phyloP scores from a whole-genome alignment of 2,329 filamentous ascomycete species.

The Aureobasidium leucospermi region DNA sequence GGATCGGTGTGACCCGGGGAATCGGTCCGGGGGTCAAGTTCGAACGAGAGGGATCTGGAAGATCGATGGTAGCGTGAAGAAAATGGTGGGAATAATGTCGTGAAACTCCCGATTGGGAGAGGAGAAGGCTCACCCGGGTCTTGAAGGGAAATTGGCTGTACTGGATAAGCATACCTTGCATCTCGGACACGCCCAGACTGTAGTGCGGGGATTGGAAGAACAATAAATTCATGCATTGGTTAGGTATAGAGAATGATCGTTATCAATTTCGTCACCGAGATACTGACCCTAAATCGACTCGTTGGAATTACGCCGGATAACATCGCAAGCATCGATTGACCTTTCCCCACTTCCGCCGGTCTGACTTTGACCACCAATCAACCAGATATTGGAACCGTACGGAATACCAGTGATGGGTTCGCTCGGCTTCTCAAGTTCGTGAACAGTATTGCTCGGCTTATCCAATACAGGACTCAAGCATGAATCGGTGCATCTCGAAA shows the following conservation, averaged over 20 bases:
- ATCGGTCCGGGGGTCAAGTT: background rate
- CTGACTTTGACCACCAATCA: background rate
- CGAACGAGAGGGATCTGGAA: background rate
- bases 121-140: too few species aligned
- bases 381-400: background rate
- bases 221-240: too few species aligned
- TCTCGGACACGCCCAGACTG: too few species aligned
- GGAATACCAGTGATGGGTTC: background rate
- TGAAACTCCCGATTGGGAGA: too few species aligned
- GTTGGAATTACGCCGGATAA: too few species aligned
- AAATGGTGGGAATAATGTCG: background rate
- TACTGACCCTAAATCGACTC: too few species aligned
- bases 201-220: too few species aligned
- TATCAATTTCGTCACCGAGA: too few species aligned
- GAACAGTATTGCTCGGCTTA: background rate
- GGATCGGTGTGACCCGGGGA: constrained; percentile 1
- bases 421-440: background rate
- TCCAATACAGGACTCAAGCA: background rate
- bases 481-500: background rate
- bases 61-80: background rate
- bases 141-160: too few species aligned
- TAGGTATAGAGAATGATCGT: too few species aligned
- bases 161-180: too few species aligned
- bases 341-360: background rate
- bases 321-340: background rate